Base-by-base conservation (phyloP, 2,329 filamentous ascomycete genomes). In the Monosporascus sp. region DNA sequence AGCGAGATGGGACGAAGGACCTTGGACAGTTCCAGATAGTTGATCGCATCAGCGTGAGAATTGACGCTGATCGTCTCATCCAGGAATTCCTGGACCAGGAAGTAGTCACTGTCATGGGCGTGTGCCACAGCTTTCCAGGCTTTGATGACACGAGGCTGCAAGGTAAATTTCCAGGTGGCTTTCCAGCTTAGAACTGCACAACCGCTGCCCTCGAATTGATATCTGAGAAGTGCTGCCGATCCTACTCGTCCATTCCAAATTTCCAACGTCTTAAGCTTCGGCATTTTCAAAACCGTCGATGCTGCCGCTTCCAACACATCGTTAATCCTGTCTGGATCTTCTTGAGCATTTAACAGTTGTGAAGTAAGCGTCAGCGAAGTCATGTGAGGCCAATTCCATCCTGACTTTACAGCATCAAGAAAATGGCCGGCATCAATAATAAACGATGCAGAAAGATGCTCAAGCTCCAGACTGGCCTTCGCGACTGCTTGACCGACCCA, bases 281-380 rank as follows among this genome's bases (percentile, higher is more conserved):
- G 61, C 62, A 71, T 71, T 52, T 59, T 59, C 19, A 52, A 46
- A 24, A 61, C 59, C 40, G 63, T 60, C n/a, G 52, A 54, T 41
- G 60, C 65, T 24, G 66, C 65, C 36, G 53, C 55, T 50, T n/a
- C 57, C 40, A 68, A 61, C 61, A 70, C 62, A 14, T 62, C 48
- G 51, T 62, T 58, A 44, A 68, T 64, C 44, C 52, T 52, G 31
- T 14, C 27, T 26, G 50, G 34, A 51, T 58, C 37, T 56, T 63
- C 41, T 55, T 63, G 53, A 51, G 55, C 22, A 44, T 51, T 55
- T 48, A 71, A 61, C n/a, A 62, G 24, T 43, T 52, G 57, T 37
- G 66, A 69, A 52, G 68, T 71, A 50, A 70, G 62, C 52, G 63
- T 58, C 20, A 71, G 61, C 36, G 59, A 64, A 24, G 54, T 64